Evolutionary conservation across 2,329 filamentous ascomycete genomes (phyloP).

Genomic region (Chrysosporium queenslandicum): DNA sequence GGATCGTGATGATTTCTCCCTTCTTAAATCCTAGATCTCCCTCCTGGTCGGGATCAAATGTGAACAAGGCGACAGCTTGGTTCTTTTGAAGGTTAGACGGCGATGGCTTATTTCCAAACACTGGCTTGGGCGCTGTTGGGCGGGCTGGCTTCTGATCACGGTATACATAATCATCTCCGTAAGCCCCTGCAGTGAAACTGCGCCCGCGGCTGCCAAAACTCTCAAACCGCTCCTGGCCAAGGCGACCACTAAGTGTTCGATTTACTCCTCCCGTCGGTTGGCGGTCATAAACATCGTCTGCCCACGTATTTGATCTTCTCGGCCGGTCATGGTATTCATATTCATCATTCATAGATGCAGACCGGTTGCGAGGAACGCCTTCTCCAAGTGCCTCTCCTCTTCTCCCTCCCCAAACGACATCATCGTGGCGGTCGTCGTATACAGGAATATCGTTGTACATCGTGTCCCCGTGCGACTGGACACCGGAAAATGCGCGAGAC

Average conservation of each 20-base stretch:
- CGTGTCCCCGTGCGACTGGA: conserved; percentile 46
- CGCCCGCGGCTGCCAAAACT: conserved; percentile 17
- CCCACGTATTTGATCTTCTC: conserved; percentile 40
- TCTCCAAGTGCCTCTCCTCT: conserved; percentile 62
- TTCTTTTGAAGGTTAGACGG: conserved; percentile 43
- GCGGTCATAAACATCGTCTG: conserved; percentile 41
- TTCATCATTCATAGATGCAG: conserved; percentile 42
- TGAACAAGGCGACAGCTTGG: conserved; percentile 83
- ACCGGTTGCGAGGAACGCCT: conserved; percentile 48
- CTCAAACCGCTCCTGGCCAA: conserved; percentile 28
- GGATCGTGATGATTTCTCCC: conserved; percentile 86
- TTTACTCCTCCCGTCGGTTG: conserved; percentile 25
- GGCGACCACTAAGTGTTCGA: conserved; percentile 29
- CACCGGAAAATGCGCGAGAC: conserved; percentile 70
- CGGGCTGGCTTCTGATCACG: conserved; percentile 58
- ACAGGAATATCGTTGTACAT: conserved; percentile 94
- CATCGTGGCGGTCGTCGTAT: conserved; percentile 74
- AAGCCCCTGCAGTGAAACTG: conserved; percentile 24
- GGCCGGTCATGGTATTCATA: conserved; percentile 48
- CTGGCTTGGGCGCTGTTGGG: conserved; percentile 81
- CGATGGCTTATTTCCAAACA: conserved; percentile 51
- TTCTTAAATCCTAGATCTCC: conserved; percentile 95
- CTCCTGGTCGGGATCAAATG: conserved; percentile 86
- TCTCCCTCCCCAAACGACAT: conserved; percentile 72
- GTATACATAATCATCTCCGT: conserved; percentile 44